Evolutionary conservation across 1,284 basidiomycete genomes (phyloP), one percentile per base, ranked within the genome.

Genomic region (Phenoliferia sp.): DNA sequence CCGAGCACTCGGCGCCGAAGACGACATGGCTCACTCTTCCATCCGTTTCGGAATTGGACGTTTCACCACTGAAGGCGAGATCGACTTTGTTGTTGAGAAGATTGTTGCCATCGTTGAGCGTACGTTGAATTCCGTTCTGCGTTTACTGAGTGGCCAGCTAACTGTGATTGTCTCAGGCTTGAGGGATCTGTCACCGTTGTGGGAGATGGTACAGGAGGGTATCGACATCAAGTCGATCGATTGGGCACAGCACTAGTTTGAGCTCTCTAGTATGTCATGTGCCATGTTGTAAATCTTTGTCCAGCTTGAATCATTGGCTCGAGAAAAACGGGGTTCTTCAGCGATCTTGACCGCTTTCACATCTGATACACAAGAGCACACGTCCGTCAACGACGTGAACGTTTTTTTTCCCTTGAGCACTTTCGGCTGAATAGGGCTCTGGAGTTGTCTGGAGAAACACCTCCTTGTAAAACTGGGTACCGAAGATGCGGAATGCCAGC

Each of bases 11-110:
- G 95, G 93, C 73, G 90, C 94, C 55, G 91, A 94, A 34, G 96
- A 99, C 80, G 96, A 98, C 77, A 97, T 98, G 90, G 96, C 96
- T 0, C 96, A 99, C 79, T 98, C 94, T 16, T 96, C 93, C 22
- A 84, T 99, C 63, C 89, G 96, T 54, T 99, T 99, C 81, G 96
- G 96, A 63, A 91, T 99, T 72, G 96, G 96, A 44, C 87, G 96
- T 34, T 99, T 99, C 82, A 99, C 96, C 7, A 99, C 96, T 3
- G 93, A 97, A 79, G 91, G 89, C 22, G 96, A 99, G 81, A 85
- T 99, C 67, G 96, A 99, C 80, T 94, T 92, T 75, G 95, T 99
- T 34, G 85, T 94, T 36, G 85, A 88, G 74, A 90, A 94, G 78
- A 94, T 99, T 63, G 87, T 95, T 39, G 83, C 84, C 44, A 92